Base-by-base conservation (phyloP, 2,329 filamentous ascomycete species). In the Aspergillus uvarum region DNA sequence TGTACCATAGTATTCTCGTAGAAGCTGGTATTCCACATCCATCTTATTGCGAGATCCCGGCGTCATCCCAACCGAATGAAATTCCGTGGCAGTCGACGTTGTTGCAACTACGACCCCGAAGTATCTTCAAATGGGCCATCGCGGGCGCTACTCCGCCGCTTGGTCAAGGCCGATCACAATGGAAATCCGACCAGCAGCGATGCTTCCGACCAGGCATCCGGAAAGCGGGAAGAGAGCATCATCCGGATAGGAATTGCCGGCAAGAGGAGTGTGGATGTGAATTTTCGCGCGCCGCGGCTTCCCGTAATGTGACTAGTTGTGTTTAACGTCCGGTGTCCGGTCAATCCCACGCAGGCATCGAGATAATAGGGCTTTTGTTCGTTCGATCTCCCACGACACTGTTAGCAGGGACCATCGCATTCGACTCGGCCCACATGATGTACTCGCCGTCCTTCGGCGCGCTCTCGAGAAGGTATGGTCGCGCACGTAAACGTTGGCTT, bases 301-400 rank as follows among this genome's bases (percentile, higher is more conserved):
- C 56, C 59, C 5, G 65, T 58, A 12, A 72, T 31, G 55, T 78
- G 72, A 19, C 70, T 63, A 0, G 71, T 72, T 0, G 68, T 70
- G 16, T 61, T 44, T 0, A 75, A 74, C 0, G 72, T 72, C 6
- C 63, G 68, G 6, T 26, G 24, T 1, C 80, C 79, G 0, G 79
- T 81, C 50, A 81, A 56, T 0, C 78, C 79, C 38, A 80, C 78
- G 47, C 69, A 75, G 5, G 80, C 70, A 32, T 81, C 79, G 2
- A 81, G 69, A 38, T 76, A 78, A 54, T 81, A 79, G 80, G 80
- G 58, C 79, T 81, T 58, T 81, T 81, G 57, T 75, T 72, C 0
- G 79, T 81, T 21, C 72, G 70, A 0, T 79, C 78, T 0, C 78
- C 79, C 0, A 81, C 70, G 0, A 81, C 76, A 56, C 78, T 81